phyloP scores from a whole-genome alignment of 2,329 filamentous ascomycete species.

The Allantophomopsis lycopodina region DNA sequence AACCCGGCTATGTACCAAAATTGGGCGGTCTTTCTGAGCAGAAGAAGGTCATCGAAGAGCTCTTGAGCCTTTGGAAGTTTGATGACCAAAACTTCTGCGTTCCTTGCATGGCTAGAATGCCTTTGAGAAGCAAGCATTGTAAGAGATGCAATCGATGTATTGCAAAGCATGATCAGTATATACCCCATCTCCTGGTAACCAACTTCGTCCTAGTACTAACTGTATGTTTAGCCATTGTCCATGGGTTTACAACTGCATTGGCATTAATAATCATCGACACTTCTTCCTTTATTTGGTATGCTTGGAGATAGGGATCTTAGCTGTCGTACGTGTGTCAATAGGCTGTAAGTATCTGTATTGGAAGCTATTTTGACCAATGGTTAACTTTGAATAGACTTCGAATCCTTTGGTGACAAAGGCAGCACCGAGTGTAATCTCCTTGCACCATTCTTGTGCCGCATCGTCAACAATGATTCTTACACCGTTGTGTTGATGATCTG shows the following conservation, averaged over 20 bases:
- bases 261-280: conserved; percentile 88
- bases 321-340: conserved; percentile 60
- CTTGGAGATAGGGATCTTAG: conserved; percentile 60
- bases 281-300: conserved; percentile 83
- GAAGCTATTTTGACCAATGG: not conserved
- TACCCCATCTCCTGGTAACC: conserved; percentile 9
- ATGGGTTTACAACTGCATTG: conserved; percentile 95
- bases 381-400: conserved; percentile 43
- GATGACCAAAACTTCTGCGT: conserved; percentile 93
- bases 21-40: conserved; percentile 80
- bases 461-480: conserved; percentile 72
- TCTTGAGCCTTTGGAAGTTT: conserved; percentile 76
- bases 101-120: conserved; percentile 85
- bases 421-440: conserved; percentile 59
- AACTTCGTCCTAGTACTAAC: conserved; percentile 10
- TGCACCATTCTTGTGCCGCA: conserved; percentile 58
- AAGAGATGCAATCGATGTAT: conserved; percentile 83
- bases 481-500: conserved; percentile 70
- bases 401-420: conserved; percentile 36
- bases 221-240: conserved; percentile 63
- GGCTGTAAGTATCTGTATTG: conserved; percentile 39
- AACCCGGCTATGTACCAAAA: conserved; percentile 90
- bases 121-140: conserved; percentile 91
- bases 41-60: conserved; percentile 75
- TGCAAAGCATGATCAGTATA: conserved; percentile 92